These are phyloP conservation scores for Kwoniella bestiolae DNA, from an alignment of 768 basidiomycete genomes.

Conservation along the genomic window DNA sequence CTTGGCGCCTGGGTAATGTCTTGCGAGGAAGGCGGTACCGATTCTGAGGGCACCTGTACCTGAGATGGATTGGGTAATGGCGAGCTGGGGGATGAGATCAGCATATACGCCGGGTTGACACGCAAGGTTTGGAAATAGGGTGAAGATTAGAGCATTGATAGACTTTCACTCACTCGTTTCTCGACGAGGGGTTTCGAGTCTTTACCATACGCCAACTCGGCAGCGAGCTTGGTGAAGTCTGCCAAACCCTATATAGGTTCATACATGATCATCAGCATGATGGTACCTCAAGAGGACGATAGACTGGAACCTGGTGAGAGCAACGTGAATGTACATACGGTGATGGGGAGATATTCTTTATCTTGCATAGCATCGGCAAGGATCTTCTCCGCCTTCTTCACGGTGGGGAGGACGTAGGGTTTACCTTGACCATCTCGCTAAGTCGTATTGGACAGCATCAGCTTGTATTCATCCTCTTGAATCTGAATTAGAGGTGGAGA, in stretches of 20 bases:
- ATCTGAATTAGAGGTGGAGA: not conserved
- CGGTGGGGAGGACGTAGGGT: constrained; percentile 87
- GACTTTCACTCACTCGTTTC: constrained; percentile 62
- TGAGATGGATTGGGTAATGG: constrained; percentile 91
- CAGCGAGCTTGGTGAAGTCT: constrained; percentile 81
- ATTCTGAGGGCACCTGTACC: constrained; percentile 97
- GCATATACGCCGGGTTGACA: not conserved
- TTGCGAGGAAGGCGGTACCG: constrained; percentile 86
- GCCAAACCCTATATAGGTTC: constrained; percentile 67
- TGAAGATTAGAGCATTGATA: not conserved
- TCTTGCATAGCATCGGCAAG: constrained; percentile 72
- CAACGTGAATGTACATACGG: constrained; percentile 49
- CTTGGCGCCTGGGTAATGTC: constrained; percentile 76
- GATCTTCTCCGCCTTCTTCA: constrained; percentile 75
- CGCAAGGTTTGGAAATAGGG: not conserved
- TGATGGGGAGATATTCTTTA: constrained; percentile 97
- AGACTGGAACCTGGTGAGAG: not conserved
- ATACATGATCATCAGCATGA: constrained; percentile 1
- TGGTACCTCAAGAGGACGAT: no score
- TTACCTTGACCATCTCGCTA: constrained; percentile 86
- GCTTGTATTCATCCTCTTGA: no score
- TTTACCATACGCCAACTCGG: constrained; percentile 82
- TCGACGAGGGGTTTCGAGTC: constrained; percentile 74
- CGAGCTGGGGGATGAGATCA: constrained; percentile 63
- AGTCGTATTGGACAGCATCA: not conserved